A percentile compares a stretch with the other conserved stretches of the same genome.
These are phyloP conservation scores for Pythium diclinum DNA, from an alignment of 352 stramenopile genomes.

Conservation along the genomic window DNA sequence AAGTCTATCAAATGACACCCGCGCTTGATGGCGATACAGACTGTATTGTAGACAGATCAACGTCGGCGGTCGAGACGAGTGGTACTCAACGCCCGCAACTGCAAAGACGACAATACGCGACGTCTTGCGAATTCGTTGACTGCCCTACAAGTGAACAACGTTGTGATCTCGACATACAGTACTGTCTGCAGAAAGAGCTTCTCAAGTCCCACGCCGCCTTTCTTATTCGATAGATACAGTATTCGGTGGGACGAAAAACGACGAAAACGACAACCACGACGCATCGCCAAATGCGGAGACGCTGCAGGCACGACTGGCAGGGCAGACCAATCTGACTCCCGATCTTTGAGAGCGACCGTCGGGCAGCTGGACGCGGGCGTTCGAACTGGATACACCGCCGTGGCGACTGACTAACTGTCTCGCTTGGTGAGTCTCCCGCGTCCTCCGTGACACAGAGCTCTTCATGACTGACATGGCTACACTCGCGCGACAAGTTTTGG, in stretches of 20 bases:
- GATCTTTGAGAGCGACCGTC: background rate
- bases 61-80: background rate
- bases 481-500: background rate
- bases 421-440: background rate
- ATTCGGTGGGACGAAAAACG: too few species aligned
- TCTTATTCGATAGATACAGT: too few species aligned
- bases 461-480: background rate
- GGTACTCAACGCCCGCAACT: conserved; percentile 1
- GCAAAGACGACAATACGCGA: background rate
- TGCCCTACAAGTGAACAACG: background rate
- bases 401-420: background rate
- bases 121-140: background rate
- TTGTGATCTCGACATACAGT: background rate
- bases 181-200: background rate
- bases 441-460: background rate
- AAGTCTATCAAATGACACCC: too few species aligned
- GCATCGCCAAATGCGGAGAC: too few species aligned
- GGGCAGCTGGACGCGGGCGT: background rate
- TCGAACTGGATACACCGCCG: background rate
- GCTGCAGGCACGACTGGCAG: too few species aligned
- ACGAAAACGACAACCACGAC: too few species aligned
- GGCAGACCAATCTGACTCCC: too few species aligned
- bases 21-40: too few species aligned
- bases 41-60: too few species aligned
- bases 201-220: too few species aligned